Evolutionary conservation across 1,139 yeast genomes (phyloP), one percentile per base, ranked within the genome.

Genomic region (Geotrichum carabidarum): DNA sequence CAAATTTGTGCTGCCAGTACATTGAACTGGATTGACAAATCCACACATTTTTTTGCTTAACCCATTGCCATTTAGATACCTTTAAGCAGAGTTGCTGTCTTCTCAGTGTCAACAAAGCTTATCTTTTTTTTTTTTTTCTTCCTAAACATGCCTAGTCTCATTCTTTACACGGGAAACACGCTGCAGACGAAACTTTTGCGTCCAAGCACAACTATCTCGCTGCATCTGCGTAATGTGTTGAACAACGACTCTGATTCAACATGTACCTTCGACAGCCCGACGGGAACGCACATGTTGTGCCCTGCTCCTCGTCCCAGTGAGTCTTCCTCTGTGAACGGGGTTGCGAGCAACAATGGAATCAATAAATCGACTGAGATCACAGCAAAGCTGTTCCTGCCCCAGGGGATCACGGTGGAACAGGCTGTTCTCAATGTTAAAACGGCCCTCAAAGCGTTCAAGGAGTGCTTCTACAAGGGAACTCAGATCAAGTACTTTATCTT

Each of bases 371-470:
- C 35, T 12, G 57, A 60, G 22, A 51, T 62, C 40, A 62, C 64
- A 4, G 66, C 62, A 32, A 66, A 66, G 56, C 59, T 66, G 36
- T 65, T 65, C 43, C 46, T 66, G 27, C 66, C 64, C n/a, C 46
- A 41, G 11, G 45, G 34, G 15, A 36, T 43, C 11, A 27, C 48
- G 15, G 48, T 44, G 22, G 43, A 49, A n/a, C 48, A 49, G 22
- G 53, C 50, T 4, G 37, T 47, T 5, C 46, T 30, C 27, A 40
- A 44, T 14, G 48, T 37, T n/a, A 22, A 49, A n/a, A 34, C 44
- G 9, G 48, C 48, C 18, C 18, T 48, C 35, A 32, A 31, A 11
- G 49, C 51, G 8, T 43, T 52, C 36, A 34, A 42, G 43, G 42
- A 42, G 11, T 8, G 38, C 44, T 42, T 47, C 9, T 46, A 47